A percentile compares a stretch with the other conserved stretches of the same genome.
phyloP scores from a whole-genome alignment of 352 stramenopile genomes.

The Thraustochytrium striatum region DNA sequence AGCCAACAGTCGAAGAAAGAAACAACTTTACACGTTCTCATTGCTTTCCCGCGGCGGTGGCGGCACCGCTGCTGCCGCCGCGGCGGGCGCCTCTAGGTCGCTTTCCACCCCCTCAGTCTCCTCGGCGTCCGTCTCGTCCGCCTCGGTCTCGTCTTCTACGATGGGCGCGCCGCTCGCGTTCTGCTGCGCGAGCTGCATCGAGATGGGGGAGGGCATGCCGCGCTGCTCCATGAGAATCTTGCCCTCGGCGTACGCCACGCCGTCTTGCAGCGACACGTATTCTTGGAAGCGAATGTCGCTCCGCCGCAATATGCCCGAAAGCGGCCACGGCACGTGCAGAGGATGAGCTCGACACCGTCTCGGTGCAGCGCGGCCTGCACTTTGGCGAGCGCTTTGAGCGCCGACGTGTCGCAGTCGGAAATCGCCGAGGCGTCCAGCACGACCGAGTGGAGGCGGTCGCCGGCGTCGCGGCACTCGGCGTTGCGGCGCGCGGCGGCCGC shows the following conservation, averaged over 20 bases:
- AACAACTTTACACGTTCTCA: too few relatives aligned
- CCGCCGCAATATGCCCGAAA: slow-evolving; percentile 7
- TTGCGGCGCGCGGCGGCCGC: not conserved
- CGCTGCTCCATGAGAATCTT: not conserved
- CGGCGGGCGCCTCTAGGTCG: not conserved
- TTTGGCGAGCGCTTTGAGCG: not conserved
- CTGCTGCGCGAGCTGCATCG: not conserved
- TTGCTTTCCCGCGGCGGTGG: not conserved
- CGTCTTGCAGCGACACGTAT: slow-evolving; percentile 8
- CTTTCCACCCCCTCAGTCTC: not conserved
- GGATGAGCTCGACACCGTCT: slow-evolving; percentile 23
- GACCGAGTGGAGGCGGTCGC: slow-evolving; percentile 3
- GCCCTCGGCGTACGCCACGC: slow-evolving; percentile 9
- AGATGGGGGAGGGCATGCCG: not conserved
- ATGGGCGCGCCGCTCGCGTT: not conserved
- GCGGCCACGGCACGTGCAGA: slow-evolving; percentile 28
- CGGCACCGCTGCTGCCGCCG: not conserved
- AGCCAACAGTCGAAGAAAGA: too few relatives aligned
- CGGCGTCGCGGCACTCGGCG: not conserved
- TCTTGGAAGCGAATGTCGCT: slow-evolving; percentile 19
- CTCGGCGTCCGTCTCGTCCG: not conserved
- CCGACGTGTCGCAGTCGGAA: slow-evolving; percentile 24
- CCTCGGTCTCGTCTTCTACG: not conserved
- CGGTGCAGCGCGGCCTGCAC: not conserved
- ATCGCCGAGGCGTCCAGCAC: slow-evolving; percentile 34